Conservation (phyloP, 2,329 filamentous ascomycete species). For the Gremmenia infestans region DNA sequence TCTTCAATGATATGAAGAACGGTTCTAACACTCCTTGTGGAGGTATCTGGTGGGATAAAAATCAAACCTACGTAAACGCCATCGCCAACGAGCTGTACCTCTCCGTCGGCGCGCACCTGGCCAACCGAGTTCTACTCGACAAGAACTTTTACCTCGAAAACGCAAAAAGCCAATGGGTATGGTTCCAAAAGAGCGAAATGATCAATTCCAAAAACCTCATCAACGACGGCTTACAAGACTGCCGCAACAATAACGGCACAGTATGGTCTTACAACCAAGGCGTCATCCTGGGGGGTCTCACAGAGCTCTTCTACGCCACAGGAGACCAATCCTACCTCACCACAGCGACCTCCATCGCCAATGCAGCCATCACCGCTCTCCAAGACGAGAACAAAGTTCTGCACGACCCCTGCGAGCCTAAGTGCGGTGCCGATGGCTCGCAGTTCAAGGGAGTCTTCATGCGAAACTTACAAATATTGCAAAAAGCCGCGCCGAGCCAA, state of each 20-base stretch:
- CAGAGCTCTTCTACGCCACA: conserved; percentile 51
- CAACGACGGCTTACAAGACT: conserved; percentile 49
- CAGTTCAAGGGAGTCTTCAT: conserved; percentile 73
- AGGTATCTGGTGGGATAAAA: conserved; percentile 50
- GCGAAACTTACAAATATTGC: conserved; percentile 55
- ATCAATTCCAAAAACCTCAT: conserved; percentile 43
- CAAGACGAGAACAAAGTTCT: conserved; percentile 44
- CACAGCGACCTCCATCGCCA: conserved; percentile 47
- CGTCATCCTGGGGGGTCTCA: conserved; percentile 53
- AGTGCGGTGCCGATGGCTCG: conserved; percentile 43
- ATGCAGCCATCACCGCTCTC: conserved; percentile 45
- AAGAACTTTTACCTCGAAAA: conserved; percentile 51
- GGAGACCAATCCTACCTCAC: conserved; percentile 35
- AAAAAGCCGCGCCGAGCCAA: conserved; percentile 41
- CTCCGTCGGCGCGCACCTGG: conserved; percentile 48
- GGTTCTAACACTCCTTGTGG: conserved; percentile 46
- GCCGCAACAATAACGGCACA: conserved; percentile 42
- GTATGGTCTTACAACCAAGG: conserved; percentile 56
- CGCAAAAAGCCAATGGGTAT: conserved; percentile 44
- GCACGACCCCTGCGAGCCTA: conserved; percentile 48
- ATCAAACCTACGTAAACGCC: conserved; percentile 48
- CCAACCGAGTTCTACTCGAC: conserved; percentile 49
- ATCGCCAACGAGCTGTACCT: conserved; percentile 56
- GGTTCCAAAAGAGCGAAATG: conserved; percentile 46
- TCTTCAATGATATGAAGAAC: conserved; percentile 53